Base-by-base conservation (phyloP, 768 basidiomycete genomes). In the Hericium alpestre region DNA sequence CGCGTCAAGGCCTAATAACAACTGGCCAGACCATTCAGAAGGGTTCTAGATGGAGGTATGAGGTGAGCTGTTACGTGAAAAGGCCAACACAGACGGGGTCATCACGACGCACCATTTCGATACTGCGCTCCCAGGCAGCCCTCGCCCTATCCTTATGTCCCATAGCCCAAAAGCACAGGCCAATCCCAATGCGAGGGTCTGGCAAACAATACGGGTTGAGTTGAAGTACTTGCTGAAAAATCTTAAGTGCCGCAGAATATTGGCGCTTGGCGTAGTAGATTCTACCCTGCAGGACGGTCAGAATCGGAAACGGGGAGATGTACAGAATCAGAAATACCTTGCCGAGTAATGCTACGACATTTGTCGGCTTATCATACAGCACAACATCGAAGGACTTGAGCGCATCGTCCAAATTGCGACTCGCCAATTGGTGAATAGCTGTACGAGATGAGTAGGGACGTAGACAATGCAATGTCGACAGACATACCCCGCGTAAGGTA, bases 101-200 rank as follows among this genome's bases (percentile, higher is more conserved):
- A 4, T 43, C 32, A n/a, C 43, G 18, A 77, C 90, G 56, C 59
- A 90, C 93, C 61, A 93, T 81, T 70, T 90, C 89, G 55, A 91
- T 67, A 62, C 90, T 90, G 38, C 94, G 78, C 65, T 93, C 80
- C 95, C 96, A 99, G 0, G 95, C 95, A 22, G 79, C 79, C 61
- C 83, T 85, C 0, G 95, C 96, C 62, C 85, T 86, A 2, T 78
- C 76, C 59, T 85, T 86, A 63, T 95, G 82, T 58, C 88, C 88
- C 72, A 96, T 74, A 4, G 88, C 82, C 92, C 91, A 98, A 20
- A 93, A 74, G 70, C 95, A 97, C 4, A 99, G 73, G 9, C 96
- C 96, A 41, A 98, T 91, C 16, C 96, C 96, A 57, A 98, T 87
- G 7, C 96, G 82, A 38, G 96, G 95, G 69, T 99, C 95, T 0